Percentiles rank a stretch among this genome's conserved stretches.
Conservation (phyloP, 306 rosid species). For the Mucuna pruriens region DNA sequence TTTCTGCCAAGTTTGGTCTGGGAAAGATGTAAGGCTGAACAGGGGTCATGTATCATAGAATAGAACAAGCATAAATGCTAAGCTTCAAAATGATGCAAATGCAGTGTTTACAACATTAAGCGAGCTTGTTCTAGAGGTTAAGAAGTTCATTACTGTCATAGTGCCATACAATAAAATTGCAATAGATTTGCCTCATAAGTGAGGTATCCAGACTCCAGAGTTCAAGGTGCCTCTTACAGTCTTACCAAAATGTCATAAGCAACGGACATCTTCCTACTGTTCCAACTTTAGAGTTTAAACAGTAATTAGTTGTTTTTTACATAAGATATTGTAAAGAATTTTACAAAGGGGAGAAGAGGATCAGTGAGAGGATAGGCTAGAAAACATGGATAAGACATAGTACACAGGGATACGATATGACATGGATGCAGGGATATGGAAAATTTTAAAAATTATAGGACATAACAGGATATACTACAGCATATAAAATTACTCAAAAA, state of each 20-base stretch:
- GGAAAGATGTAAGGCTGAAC: constrained; percentile 9
- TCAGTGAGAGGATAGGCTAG: not conserved
- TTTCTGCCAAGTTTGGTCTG: constrained; percentile 8
- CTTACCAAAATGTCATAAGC: constrained; percentile 10
- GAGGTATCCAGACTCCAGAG: not conserved
- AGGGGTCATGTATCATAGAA: not conserved
- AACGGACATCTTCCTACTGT: not conserved
- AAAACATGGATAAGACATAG: not conserved
- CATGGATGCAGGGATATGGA: not conserved
- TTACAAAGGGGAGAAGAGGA: not conserved
- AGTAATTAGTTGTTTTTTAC: not conserved
- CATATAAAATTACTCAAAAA: not conserved
- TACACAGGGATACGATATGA: not conserved
- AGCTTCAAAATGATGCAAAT: not conserved
- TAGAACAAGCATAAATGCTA: not conserved
- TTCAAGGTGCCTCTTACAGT: not conserved
- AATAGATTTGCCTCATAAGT: not conserved
- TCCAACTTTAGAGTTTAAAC: constrained; percentile 26
- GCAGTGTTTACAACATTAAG: not conserved
- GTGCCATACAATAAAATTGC: not conserved
- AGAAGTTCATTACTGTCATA: not conserved
- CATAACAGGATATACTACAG: not conserved
- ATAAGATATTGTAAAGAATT: not conserved
- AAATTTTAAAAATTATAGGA: not conserved
- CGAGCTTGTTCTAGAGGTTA: constrained; percentile 5